Conservation (phyloP, 805 yeast species). For the Jamesozyma piceae region DNA sequence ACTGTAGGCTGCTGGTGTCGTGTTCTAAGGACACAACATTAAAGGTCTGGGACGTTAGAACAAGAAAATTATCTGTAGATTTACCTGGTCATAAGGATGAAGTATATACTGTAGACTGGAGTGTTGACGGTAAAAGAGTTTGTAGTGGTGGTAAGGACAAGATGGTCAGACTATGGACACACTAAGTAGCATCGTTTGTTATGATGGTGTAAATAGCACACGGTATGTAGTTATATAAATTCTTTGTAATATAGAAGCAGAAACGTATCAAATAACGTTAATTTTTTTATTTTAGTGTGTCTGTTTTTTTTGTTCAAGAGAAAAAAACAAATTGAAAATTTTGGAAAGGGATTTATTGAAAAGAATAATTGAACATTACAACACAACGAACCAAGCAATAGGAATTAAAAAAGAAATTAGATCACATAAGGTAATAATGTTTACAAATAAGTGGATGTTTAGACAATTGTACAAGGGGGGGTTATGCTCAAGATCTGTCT, state of each 20-base stretch:
- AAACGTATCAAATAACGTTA: background rate
- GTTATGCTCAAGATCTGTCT: too few relatives aligned
- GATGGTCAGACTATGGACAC: constrained; percentile 90
- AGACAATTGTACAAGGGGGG: background rate
- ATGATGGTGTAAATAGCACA: background rate
- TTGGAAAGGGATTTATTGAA: too few relatives aligned
- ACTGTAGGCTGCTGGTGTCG: constrained; percentile 80
- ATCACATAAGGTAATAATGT: too few relatives aligned
- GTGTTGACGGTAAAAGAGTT: constrained; percentile 84
- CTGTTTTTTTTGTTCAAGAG: background rate
- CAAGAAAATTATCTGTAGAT: constrained; percentile 75
- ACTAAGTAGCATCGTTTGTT: too few relatives aligned
- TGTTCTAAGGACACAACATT: constrained; percentile 94
- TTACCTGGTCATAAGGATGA: constrained; percentile 95
- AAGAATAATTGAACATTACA: too few relatives aligned
- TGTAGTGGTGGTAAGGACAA: constrained; percentile 98
- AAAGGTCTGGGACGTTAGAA: constrained; percentile 91
- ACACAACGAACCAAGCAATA: too few relatives aligned
- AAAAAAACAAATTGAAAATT: background rate
- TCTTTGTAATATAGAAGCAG: background rate
- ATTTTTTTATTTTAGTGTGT: too few relatives aligned
- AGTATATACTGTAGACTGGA: constrained; percentile 96
- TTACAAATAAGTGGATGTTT: background rate
- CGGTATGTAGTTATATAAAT: background rate
- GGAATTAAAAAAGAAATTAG: too few relatives aligned